Evolutionary conservation across 2,329 filamentous ascomycete species (phyloP).

Genomic region (Claviceps fusiformis): DNA sequence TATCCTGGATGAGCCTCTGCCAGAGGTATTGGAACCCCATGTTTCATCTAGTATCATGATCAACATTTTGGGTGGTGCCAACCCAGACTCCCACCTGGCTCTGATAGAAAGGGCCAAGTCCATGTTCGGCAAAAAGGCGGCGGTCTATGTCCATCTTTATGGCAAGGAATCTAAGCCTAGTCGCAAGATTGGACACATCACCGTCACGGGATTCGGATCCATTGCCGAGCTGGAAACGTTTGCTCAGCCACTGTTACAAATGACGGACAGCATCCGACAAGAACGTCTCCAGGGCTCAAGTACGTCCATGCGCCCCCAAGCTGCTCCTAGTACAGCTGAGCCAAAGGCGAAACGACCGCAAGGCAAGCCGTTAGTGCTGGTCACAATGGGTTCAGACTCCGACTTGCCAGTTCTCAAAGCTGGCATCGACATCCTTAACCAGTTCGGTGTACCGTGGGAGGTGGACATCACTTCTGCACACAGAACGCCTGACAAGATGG

Average conservation of each 20-base stretch:
- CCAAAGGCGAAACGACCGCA: neutral
- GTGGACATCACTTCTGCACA: conserved; percentile 70
- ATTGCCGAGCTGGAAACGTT: conserved; percentile 44
- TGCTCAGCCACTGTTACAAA: conserved; percentile 54
- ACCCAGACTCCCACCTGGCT: conserved; percentile 44
- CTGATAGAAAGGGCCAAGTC: conserved; percentile 33
- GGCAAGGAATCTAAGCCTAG: conserved; percentile 79
- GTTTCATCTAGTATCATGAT: conserved; percentile 60
- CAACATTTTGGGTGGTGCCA: conserved; percentile 63
- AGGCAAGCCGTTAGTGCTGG: conserved; percentile 47
- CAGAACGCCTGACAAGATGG: conserved; percentile 59
- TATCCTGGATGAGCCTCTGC: conserved; percentile 54
- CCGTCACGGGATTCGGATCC: conserved; percentile 57
- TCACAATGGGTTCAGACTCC: conserved; percentile 77
- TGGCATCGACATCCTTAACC: conserved; percentile 51
- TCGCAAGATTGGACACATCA: conserved; percentile 93
- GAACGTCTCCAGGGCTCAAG: conserved; percentile 30
- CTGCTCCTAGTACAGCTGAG: neutral
- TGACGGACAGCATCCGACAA: conserved; percentile 45
- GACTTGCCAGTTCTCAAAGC: conserved; percentile 56
- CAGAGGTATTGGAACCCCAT: conserved; percentile 42
- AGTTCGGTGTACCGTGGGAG: conserved; percentile 60
- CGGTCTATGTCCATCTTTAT: conserved; percentile 67
- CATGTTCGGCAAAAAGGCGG: conserved; percentile 30
- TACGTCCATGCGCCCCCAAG: conserved; percentile 18